Conservation (phyloP, 352 stramenopile species). For the Phytopythium kandeliae region DNA sequence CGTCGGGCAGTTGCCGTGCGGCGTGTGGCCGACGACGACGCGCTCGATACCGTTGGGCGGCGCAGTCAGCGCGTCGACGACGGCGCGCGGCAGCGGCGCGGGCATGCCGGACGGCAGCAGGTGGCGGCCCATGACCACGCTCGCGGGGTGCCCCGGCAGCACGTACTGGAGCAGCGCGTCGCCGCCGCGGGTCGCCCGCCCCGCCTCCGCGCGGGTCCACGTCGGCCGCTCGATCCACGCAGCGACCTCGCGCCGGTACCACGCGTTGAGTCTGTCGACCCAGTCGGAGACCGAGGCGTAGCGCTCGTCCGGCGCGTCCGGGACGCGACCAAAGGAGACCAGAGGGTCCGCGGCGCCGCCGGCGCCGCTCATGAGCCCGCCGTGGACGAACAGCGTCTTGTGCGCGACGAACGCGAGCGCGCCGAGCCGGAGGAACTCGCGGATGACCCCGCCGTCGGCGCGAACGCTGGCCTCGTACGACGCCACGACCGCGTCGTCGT, state of each 20-base stretch:
- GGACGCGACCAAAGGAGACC: slow-evolving; percentile 71
- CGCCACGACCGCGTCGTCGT: slow-evolving; percentile 72
- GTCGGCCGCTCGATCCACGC: slow-evolving; percentile 76
- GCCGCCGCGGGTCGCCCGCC: slow-evolving; percentile 38
- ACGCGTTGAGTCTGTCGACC: slow-evolving; percentile 76
- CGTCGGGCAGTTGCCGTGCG: slow-evolving; percentile 88
- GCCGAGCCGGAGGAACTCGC: slow-evolving; percentile 80
- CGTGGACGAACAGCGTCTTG: slow-evolving; percentile 92
- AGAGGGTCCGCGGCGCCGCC: slow-evolving; percentile 1
- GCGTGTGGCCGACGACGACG: slow-evolving; percentile 90
- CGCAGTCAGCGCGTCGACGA: slow-evolving; percentile 42
- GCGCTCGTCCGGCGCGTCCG: slow-evolving; percentile 24
- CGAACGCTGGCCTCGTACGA: slow-evolving; percentile 77
- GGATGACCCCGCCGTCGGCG: slow-evolving; percentile 57
- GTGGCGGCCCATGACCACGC: slow-evolving; percentile 71
- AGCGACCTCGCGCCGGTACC: slow-evolving; percentile 66
- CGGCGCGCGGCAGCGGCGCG: slow-evolving; percentile 28
- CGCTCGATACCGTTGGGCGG: slow-evolving; percentile 65
- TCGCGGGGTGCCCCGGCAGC: slow-evolving; percentile 45
- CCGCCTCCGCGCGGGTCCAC: slow-evolving; percentile 46
- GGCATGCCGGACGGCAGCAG: slow-evolving; percentile 78
- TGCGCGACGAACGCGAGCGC: slow-evolving; percentile 74
- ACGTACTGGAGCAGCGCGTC: slow-evolving; percentile 71
- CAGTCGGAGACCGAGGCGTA: slow-evolving; percentile 43
- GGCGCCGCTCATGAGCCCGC: slow-evolving; percentile 67